Percentiles rank a stretch among this genome's conserved stretches.
Conservation (phyloP, 1,284 basidiomycete species). For the Leccinum insigne region DNA sequence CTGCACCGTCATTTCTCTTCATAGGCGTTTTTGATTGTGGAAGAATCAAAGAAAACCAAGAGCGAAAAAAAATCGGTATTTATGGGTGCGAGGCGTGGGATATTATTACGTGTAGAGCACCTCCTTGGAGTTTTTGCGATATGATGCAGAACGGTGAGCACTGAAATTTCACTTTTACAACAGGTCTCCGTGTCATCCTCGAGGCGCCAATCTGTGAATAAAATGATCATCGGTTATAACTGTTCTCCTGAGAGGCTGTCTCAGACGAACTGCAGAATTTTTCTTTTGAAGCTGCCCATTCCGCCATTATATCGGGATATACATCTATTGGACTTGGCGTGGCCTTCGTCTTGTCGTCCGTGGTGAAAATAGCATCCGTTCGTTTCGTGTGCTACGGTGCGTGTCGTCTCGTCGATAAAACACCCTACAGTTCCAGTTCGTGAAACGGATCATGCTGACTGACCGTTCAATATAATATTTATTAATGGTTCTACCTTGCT, state of each 20-base stretch:
- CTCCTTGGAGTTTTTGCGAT: too few relatives aligned
- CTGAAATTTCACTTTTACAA: not conserved
- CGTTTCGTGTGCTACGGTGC: conserved; percentile 1
- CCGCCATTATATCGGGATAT: conserved; percentile 4
- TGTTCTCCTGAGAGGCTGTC: too few relatives aligned
- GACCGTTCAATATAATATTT: not conserved
- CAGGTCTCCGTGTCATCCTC: not conserved
- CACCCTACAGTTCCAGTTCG: not conserved
- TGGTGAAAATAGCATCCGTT: conserved; percentile 5
- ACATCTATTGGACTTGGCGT: not conserved
- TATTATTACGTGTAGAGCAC: conserved; percentile 12
- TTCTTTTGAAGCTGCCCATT: not conserved
- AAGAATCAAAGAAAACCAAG: conserved; percentile 38
- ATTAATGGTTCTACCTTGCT: too few relatives aligned
- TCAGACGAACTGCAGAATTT: too few relatives aligned
- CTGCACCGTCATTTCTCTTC: conserved; percentile 48
- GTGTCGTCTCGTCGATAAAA: not conserved
- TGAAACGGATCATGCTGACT: not conserved
- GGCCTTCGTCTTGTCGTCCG: not conserved
- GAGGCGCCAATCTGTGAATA: too few relatives aligned
- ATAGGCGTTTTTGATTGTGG: conserved; percentile 52
- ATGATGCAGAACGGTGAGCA: too few relatives aligned
- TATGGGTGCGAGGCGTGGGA: conserved; percentile 22
- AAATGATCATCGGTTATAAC: too few relatives aligned
- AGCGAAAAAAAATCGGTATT: not conserved